Percentiles rank a stretch among this genome's conserved stretches.
Conservation (phyloP, 129 eudicot genomes). For the Logfia minima region DNA sequence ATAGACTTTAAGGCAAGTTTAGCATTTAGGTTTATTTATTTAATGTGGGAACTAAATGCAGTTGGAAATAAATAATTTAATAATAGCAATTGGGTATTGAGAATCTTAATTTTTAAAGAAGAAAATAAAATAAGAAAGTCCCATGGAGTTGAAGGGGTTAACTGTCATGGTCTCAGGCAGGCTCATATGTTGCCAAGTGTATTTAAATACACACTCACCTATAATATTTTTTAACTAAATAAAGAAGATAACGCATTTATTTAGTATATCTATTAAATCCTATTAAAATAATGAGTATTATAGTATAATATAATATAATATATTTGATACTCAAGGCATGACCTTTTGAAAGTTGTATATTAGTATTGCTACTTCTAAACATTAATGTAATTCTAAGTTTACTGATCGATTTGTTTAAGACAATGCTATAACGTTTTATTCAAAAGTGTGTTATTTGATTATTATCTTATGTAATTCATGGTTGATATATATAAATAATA, state of each 20-base stretch:
- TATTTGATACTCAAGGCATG: not conserved
- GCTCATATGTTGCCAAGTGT: constrained; percentile 34
- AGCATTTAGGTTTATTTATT: not conserved
- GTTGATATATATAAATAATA: no score
- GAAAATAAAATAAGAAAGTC: constrained; percentile 4
- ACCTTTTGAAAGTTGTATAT: not conserved
- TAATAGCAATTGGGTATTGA: constrained; percentile 20
- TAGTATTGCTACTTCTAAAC: not conserved
- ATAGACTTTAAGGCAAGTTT: no score
- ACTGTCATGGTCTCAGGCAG: constrained; percentile 31
- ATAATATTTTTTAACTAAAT: not conserved
- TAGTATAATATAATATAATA: no score
- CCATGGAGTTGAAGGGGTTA: constrained; percentile 31
- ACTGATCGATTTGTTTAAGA: no score
- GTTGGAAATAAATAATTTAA: constrained; percentile 22
- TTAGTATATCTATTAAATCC: no score
- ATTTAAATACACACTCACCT: not conserved
- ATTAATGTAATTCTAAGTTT: no score
- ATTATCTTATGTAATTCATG: no score
- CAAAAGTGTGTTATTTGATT: no score
- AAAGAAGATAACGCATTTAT: no score
- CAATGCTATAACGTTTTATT: no score
- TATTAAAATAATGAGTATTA: no score
- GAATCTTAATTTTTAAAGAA: not conserved
- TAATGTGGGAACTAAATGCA: constrained; percentile 34